Evolutionary conservation across 2,329 filamentous ascomycete species (phyloP).

Genomic region (Chalara sp.): DNA sequence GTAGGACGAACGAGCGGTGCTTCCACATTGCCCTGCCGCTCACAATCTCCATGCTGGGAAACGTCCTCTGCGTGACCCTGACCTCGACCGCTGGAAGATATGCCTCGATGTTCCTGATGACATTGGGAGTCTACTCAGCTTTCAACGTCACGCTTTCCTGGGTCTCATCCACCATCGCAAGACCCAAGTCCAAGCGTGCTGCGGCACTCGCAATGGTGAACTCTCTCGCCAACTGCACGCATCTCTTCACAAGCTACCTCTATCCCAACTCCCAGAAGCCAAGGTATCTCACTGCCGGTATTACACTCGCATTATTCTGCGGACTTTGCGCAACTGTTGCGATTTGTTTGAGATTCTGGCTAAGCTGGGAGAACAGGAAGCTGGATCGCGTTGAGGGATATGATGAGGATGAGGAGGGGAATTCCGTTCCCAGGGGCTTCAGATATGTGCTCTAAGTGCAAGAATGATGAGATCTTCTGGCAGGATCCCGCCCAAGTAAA

Average conservation of each 20-base stretch:
- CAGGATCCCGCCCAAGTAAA: no score
- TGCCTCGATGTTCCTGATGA: constrained; percentile 12
- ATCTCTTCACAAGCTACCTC: constrained; percentile 62
- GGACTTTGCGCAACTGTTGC: constrained; percentile 6
- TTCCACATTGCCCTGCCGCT: constrained; percentile 13
- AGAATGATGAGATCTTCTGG: no score
- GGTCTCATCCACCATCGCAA: constrained; percentile 13
- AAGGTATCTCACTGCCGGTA: constrained; percentile 11
- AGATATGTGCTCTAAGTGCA: no score
- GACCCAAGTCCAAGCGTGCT: constrained; percentile 16
- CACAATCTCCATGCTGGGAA: constrained; percentile 11
- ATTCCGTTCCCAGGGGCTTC: no score
- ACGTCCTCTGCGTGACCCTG: constrained; percentile 12
- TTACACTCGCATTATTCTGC: constrained; percentile 9
- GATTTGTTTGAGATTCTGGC: constrained; percentile 6
- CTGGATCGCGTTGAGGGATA: no score
- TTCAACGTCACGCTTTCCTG: constrained; percentile 15
- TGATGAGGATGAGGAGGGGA: no score
- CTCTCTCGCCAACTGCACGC: constrained; percentile 12
- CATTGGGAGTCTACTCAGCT: constrained; percentile 9
- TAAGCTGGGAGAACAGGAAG: constrained; percentile 6
- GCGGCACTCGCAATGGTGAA: constrained; percentile 18
- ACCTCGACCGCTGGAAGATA: constrained; percentile 14
- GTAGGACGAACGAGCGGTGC: constrained; percentile 10
- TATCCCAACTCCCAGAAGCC: constrained; percentile 33